Evolutionary conservation across 192 early-diverging fungal species (phyloP), one percentile per base, ranked within the genome.

Genomic region (Phlyctochytrium arcticum): DNA sequence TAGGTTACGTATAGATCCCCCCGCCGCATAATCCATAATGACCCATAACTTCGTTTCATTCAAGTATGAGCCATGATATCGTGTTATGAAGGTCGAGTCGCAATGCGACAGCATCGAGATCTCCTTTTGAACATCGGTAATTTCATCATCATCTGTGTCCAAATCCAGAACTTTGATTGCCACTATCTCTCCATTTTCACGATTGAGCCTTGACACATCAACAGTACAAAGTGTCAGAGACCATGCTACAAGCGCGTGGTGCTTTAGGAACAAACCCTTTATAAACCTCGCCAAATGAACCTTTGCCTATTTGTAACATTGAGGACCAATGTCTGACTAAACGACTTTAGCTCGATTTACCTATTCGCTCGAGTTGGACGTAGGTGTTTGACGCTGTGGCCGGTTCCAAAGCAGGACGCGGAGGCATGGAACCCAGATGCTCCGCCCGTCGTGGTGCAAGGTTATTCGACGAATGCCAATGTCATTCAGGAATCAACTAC

Each of bases 91-190:
- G 33, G 89, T 82, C 27, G 94, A 94, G 67, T 88, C 88, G 48
- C 87, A 86, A 63, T 94, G 89, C 21, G 91, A 91, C 6, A 99
- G 81, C 30, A 96, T 78, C 37, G 85, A 84, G 37, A 99, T 96
- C 72, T 99, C 98, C 46, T 90, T 88, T 68, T 90, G 90, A 58
- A 98, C 93, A 69, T 96, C 96, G 46, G 78, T 87, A 27, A 99
- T 93, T 65, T 98, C 96, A 47, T 99, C 94, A 59, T 94, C 93
- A 47, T 92, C 91, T 9, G 90, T 94, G 76, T 99, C 98, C 36
- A 99, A 83, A 70, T 98, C 93, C 27, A 99, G 81, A 32, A 99
- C 89, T 76, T 99, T 99, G 65, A 99, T 95, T 9, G 96, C 98
- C 9, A 99, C 89, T 4, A 91, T 77, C 71, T 90, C 80, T 27